Base-by-base conservation (phyloP, 371 early-diverging fungal species). In the Haplosporangium sp. region DNA sequence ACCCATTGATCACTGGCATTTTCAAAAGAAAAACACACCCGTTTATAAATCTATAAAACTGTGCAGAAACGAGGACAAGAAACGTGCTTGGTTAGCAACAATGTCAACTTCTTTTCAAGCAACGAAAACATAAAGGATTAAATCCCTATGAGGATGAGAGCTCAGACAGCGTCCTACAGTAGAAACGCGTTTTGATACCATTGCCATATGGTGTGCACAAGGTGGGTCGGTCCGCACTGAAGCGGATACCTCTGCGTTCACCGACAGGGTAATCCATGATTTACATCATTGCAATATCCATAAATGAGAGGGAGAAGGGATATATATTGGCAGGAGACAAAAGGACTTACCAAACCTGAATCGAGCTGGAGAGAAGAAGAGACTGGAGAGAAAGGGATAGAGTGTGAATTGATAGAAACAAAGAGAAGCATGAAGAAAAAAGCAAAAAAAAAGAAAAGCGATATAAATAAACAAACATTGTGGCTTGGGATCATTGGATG, bases 181-280 rank as follows among this genome's bases (percentile, higher is more conserved):
- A 63, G 59, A 45, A 50, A 58, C 48, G 73, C 72, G 67, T 59
- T 67, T 72, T 79, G 62, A 71, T 72, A 64, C 73, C 79, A 79
- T 64, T n/a, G 79, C 67, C 77, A 72, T 79, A 72, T 72, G 79
- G 65, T 64, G 79, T 72, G 79, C 79, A 79, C 79, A 51, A 79
- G 79, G 79, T 79, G 79, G 79, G 79, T 79, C 73, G 68, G 61
- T 72, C 79, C 72, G 69, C 65, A 58, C 64, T 45, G 61, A 77
- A 52, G 57, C 67, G 72, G 73, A 66, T 71, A 71, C 79, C 79
- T 79, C 79, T 79, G 79, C 79, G 79, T 79, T 72, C 79, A 68
- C 79, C 79, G 73, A 72, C 79, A 60, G 21, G 64, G 62, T 67
- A 66, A 71, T 41, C 57, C 45, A 62, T 57, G 20, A 8, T 59